Evolutionary conservation across 2,329 filamentous ascomycete species (phyloP).

Genomic region (Sarocladiaceae sp.): DNA sequence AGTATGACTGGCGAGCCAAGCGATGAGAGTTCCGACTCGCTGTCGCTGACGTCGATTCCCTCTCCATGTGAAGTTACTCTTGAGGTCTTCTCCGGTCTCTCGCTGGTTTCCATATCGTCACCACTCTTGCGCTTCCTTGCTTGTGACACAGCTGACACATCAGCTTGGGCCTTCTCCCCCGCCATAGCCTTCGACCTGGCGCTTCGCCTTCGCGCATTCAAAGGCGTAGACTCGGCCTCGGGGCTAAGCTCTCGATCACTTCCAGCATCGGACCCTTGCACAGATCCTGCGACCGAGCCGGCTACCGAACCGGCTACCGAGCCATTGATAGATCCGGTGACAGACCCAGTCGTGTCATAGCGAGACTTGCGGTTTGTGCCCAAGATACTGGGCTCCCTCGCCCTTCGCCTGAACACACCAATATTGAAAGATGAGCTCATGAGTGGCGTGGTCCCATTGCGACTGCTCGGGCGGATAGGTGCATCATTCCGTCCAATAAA

Average conservation of each 20-base stretch:
- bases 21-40: conserved; percentile 30
- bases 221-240: conserved; percentile 65
- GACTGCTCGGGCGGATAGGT: conserved; percentile 50
- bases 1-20: conserved; percentile 28
- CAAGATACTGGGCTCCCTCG: conserved; percentile 58
- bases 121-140: conserved; percentile 55
- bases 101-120: conserved; percentile 37
- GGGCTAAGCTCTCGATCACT: conserved; percentile 49
- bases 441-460: conserved; percentile 41
- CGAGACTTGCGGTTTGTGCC: conserved; percentile 43
- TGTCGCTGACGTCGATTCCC: conserved; percentile 20
- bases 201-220: conserved; percentile 43
- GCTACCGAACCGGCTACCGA: conserved; percentile 16
- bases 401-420: conserved; percentile 52
- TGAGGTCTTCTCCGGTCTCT: conserved; percentile 31
- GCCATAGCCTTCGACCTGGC: conserved; percentile 23
- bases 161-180: conserved; percentile 14
- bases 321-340: conserved; percentile 12
- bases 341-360: conserved; percentile 9
- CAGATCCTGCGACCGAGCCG: conserved; percentile 11
- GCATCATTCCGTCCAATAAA: conserved; percentile 46
- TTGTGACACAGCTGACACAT: conserved; percentile 22
- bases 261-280: conserved; percentile 17
- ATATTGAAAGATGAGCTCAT: conserved; percentile 51
- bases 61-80: conserved; percentile 21